Evolutionary conservation across 192 early-diverging fungal species (phyloP), one percentile per base, ranked within the genome.

Genomic region (Rhizophagus prolifer): DNA sequence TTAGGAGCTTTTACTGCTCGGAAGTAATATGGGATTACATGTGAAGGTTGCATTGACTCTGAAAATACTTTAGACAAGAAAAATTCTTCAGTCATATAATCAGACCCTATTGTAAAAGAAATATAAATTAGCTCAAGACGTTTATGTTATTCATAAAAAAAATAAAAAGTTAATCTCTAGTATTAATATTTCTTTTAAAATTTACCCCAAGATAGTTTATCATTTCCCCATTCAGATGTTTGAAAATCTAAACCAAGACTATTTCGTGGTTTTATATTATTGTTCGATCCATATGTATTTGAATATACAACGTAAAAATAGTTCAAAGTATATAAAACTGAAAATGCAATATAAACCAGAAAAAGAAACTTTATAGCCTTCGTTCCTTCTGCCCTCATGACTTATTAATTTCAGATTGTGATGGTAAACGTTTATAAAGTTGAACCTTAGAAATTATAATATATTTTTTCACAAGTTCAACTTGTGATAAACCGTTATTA

Each of bases 21-120:
- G 69, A 86, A 90, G 68, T 90, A 89, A 70, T 87, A 90, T 21
- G 88, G 88, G 41, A 88, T 88, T 58, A 90, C 87, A 36, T 90
- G 86, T 62, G 85, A 85, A 23, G 88, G 88, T 50, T 86, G 85
- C 85, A 90, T 86, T 0, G 88, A 82, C 31, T 86, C 87, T 14
- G 85, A 84, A 66, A 86, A 90, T 0, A 90, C 82, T 79, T 90
- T 90, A 41, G 84, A 81, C 54, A 90, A 66, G 58, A 85, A 80
- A 72, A 90, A 84, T 46, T 88, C 88, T 58, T 90, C 88, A 6
- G 73, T 75, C 73, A 64, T 63, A 46, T 19, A 44, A 47, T 75
- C 73, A 31, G 38, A n/a, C 0, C 61, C 73, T 75, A 25, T 75
- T 41, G 21, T 44, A 34, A 19, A 4, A 23, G 25, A 54, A 72